Evolutionary conservation across 2,329 filamentous ascomycete species (phyloP).

Genomic region (Aspergillus tubingensis): DNA sequence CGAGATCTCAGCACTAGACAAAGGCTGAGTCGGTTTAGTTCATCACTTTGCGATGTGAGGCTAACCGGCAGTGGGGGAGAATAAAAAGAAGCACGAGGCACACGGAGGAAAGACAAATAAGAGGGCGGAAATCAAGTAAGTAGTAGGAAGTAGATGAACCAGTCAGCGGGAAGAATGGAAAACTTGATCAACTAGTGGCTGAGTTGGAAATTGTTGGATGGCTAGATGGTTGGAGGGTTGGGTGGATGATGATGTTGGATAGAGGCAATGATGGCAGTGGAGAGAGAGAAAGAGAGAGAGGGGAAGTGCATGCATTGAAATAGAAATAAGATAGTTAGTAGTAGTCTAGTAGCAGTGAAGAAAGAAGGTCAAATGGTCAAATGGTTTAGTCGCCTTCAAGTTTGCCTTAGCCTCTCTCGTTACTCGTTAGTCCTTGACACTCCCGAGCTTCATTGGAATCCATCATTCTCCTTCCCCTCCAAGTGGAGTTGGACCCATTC

Average conservation of each 20-base stretch:
- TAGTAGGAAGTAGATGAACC: neutral
- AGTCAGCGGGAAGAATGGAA: neutral
- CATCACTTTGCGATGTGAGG: neutral
- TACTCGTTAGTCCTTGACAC: neutral
- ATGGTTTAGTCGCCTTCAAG: too few relatives aligned
- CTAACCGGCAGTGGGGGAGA: neutral
- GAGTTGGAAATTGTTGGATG: neutral
- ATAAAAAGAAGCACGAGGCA: neutral
- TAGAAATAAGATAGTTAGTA: too few relatives aligned
- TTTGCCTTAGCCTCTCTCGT: too few relatives aligned
- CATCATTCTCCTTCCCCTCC: neutral
- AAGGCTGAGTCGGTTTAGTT: neutral
- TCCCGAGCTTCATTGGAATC: neutral
- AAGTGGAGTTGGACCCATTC: neutral
- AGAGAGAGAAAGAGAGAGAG: neutral
- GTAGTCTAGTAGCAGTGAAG: too few relatives aligned
- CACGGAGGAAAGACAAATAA: neutral
- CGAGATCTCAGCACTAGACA: conserved; percentile 1
- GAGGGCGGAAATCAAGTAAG: neutral
- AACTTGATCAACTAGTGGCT: too few relatives aligned
- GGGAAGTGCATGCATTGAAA: neutral
- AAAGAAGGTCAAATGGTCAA: neutral
- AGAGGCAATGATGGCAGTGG: neutral
- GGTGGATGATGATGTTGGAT: neutral
- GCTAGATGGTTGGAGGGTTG: too few relatives aligned